These are phyloP conservation scores for Apophysomyces elegans DNA, from an alignment of 371 early-diverging fungal genomes.

Conservation along the genomic window DNA sequence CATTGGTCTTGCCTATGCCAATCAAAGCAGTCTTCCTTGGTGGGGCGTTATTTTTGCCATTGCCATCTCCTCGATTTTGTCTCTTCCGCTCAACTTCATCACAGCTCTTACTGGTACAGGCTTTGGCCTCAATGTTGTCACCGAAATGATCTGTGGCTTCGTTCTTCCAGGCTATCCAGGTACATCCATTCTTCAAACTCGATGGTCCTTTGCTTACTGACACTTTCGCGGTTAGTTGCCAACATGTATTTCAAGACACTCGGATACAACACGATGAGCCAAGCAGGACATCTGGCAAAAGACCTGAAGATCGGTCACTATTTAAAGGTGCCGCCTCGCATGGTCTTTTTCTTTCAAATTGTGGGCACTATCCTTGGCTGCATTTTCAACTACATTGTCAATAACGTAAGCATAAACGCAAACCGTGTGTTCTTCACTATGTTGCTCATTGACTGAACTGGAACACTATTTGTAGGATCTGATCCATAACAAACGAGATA, in stretches of 20 bases:
- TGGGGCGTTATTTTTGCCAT: slow-evolving; percentile 77
- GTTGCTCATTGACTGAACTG: not conserved
- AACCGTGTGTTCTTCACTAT: too few relatives aligned
- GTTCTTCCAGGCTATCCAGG: slow-evolving; percentile 34
- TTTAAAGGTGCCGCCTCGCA: slow-evolving; percentile 70
- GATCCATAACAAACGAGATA: slow-evolving; percentile 36
- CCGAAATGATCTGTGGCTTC: slow-evolving; percentile 62
- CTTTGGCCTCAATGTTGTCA: slow-evolving; percentile 63
- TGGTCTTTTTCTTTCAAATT: slow-evolving; percentile 59
- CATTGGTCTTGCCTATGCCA: slow-evolving; percentile 64
- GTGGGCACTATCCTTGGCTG: slow-evolving; percentile 59
- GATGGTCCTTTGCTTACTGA: slow-evolving; percentile 51
- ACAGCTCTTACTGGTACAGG: slow-evolving; percentile 43
- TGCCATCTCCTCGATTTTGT: slow-evolving; percentile 43
- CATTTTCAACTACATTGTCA: slow-evolving; percentile 50
- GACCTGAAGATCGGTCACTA: slow-evolving; percentile 73
- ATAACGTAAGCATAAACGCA: slow-evolving; percentile 14
- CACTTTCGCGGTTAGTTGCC: not conserved
- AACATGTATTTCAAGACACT: slow-evolving; percentile 46
- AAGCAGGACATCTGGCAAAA: slow-evolving; percentile 47
- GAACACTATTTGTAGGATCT: slow-evolving; percentile 25
- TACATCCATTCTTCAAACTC: slow-evolving; percentile 10
- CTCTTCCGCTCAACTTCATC: slow-evolving; percentile 45
- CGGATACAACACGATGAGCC: slow-evolving; percentile 53
- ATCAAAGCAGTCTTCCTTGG: slow-evolving; percentile 62